Conservation (phyloP, 139 green algal genomes). For the Desmodesmus armatus region DNA sequence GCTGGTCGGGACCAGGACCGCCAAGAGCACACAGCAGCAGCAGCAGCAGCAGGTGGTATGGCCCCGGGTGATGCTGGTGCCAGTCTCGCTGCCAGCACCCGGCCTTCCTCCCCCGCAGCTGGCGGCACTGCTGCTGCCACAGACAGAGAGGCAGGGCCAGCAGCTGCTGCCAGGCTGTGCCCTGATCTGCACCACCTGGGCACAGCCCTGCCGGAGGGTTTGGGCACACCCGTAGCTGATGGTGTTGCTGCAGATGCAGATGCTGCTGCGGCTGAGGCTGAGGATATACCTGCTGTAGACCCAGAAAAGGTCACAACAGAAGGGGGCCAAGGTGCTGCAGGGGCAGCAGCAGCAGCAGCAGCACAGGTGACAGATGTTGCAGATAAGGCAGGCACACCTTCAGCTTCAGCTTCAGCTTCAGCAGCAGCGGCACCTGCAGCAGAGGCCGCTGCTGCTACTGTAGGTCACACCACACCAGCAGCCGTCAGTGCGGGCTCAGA, state of each 20-base stretch:
- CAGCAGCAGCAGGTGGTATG: neutral
- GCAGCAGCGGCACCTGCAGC: neutral
- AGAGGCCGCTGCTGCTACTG: neutral
- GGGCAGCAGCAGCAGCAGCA: neutral
- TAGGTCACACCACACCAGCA: neutral
- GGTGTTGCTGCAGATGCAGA: neutral
- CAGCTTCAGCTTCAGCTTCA: neutral
- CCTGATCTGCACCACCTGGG: no score
- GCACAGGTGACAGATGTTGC: neutral
- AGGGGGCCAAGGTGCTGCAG: neutral
- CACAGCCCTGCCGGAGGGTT: no score
- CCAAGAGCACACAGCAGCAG: neutral
- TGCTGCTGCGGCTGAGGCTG: neutral
- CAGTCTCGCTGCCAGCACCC: no score
- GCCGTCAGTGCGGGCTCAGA: neutral
- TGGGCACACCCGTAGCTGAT: neutral
- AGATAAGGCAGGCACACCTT: constrained; percentile 1
- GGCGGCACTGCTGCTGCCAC: neutral
- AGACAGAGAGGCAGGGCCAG: neutral
- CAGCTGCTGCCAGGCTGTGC: neutral
- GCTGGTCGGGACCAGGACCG: neutral
- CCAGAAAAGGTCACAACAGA: neutral
- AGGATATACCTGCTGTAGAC: neutral
- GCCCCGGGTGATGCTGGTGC: neutral
- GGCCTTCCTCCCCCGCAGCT: no score